Evolutionary conservation across 495 filamentous ascomycete genomes (phyloP).

Genomic region (Trichoderma orchidacearum): DNA sequence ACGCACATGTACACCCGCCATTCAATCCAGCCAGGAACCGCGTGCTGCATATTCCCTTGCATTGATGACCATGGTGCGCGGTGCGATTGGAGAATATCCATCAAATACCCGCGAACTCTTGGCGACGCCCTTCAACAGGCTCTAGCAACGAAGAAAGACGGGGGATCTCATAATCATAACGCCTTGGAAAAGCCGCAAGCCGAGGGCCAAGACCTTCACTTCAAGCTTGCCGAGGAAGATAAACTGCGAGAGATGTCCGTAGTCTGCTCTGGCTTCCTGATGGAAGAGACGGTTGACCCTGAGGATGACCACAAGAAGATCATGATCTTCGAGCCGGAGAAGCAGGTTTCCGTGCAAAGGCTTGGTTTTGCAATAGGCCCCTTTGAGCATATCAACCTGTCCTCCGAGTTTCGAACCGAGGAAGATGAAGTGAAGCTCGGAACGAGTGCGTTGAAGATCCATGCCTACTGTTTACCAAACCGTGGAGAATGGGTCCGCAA

Average conservation of each 20-base stretch:
- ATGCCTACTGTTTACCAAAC: conserved; percentile 82
- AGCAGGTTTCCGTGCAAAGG: conserved; percentile 66
- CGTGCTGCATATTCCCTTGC: conserved; percentile 81
- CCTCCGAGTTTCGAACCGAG: conserved; percentile 68
- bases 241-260: conserved; percentile 76
- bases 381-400: conserved; percentile 84
- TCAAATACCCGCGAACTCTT: conserved; percentile 72
- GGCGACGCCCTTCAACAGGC: conserved; percentile 60
- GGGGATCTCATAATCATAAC: conserved; percentile 5
- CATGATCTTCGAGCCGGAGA: conserved; percentile 60
- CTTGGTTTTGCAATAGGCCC: conserved; percentile 87
- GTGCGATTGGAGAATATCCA: conserved; percentile 75
- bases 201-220: neutral
- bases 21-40: conserved; percentile 58
- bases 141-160: conserved; percentile 11
- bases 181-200: conserved; percentile 5
- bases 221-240: conserved; percentile 53
- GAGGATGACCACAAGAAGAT: conserved; percentile 66
- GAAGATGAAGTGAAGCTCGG: conserved; percentile 85
- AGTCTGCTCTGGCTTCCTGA: conserved; percentile 76
- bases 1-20: conserved; percentile 87
- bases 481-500: conserved; percentile 67
- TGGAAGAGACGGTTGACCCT: conserved; percentile 64
- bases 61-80: conserved; percentile 68
- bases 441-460: conserved; percentile 64